Percentiles rank a stretch among this genome's conserved stretches.
Evolutionary conservation across 108 stramenopile genomes (phyloP).

Genomic region (Poteriospumella lacustris): DNA sequence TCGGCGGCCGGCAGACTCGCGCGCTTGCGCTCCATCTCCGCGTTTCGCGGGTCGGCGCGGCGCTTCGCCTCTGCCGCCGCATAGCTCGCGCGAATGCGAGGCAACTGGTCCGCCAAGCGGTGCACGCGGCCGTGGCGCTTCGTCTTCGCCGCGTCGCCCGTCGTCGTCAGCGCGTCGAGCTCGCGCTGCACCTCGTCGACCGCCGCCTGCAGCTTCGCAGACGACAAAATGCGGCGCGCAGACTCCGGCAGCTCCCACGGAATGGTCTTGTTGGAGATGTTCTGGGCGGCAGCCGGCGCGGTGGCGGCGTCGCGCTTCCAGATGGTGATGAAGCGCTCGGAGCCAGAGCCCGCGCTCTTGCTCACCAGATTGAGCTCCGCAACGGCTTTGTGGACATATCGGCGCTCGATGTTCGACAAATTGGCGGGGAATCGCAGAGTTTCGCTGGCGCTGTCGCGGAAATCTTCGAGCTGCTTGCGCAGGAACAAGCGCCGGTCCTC

Average conservation of each 20-base stretch:
- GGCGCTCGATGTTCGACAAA: constrained; percentile 45
- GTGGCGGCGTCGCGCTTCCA: neutral
- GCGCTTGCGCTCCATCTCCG: neutral
- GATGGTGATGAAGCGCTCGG: constrained; percentile 48
- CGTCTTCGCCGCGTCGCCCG: neutral
- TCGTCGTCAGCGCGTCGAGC: neutral
- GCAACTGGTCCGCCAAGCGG: too few relatives aligned
- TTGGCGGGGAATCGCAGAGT: constrained; percentile 28
- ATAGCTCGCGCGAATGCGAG: too few relatives aligned
- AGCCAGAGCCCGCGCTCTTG: constrained; percentile 45
- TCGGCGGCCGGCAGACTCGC: neutral
- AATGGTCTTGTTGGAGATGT: constrained; percentile 1
- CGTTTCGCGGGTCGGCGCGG: constrained; percentile 33
- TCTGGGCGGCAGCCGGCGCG: neutral
- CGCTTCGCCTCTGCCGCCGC: constrained; percentile 30
- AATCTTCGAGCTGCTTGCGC: neutral
- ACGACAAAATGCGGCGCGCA: too few relatives aligned
- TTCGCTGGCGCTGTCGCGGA: neutral
- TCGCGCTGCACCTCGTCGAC: neutral
- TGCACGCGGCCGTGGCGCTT: too few relatives aligned
- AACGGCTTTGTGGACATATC: constrained; percentile 40
- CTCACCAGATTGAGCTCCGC: constrained; percentile 42
- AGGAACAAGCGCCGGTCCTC: neutral
- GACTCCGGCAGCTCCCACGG: neutral
- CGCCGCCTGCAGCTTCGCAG: neutral